Base-by-base conservation (phyloP, 1,139 yeast species). In the Kodamaea fungicola region DNA sequence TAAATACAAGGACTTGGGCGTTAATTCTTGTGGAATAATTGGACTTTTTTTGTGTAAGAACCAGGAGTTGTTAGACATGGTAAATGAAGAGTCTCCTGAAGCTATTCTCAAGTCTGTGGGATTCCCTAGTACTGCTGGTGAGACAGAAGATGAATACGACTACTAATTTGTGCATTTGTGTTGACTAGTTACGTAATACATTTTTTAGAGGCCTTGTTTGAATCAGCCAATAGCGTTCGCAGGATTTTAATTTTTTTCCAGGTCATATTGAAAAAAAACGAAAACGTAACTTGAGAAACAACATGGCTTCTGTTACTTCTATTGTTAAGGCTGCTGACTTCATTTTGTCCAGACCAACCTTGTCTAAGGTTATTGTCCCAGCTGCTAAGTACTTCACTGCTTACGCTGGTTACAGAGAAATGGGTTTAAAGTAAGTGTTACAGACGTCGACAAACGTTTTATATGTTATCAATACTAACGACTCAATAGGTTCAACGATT, bases 361-460 rank as follows among this genome's bases (percentile, higher is more conserved):
- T 90, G 57, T 76, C 85, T 51, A 80, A 82, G 61, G 62, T 89
- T 47, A 72, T 86, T 47, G 76, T 82, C 30, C 97, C 98, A 51
- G 74, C 83, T 31, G 85, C 97, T 38, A 78, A 82, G 60, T 68
- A 78, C 49, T 89, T 83, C 67, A 72, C 78, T 51, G 71, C 81
- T 49, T 75, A 76, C 52, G 76, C 95, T 42, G 97, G 97, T 42
- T 89, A 90, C 84, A 85, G 97, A 75, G 80, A 87, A 64, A 69
- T 90, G 75, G 97, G 97, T 36, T 77, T 89, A 55, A 87, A 78
- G 79, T 74, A 67, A 43, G 71, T 16, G 5, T 16, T 16, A 16
- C 3, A 16, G 19, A 16, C 19, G 19, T 16, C 19, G 19, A 3
- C 19, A 16, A 16, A 16, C 19, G 19, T 5, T 16, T 16, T 16